Conservation (phyloP, 1,139 yeast genomes). For the Ogataea hybrid region DNA sequence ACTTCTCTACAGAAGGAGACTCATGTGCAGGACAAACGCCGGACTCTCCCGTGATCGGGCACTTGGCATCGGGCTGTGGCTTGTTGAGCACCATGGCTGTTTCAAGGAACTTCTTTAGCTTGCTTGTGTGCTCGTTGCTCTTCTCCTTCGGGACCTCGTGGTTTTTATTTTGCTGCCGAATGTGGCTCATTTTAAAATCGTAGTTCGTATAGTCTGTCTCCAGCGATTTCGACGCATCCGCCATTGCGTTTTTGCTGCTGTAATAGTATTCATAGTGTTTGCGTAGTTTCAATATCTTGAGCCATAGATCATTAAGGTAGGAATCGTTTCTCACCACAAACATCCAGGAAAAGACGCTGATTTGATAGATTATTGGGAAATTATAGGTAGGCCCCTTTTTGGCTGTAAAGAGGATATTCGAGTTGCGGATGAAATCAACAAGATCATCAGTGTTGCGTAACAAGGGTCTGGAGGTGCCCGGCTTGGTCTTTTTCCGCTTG, state of each 20-base stretch:
- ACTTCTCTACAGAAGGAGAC: slow-evolving; percentile 1
- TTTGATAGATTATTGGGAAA: slow-evolving; percentile 46
- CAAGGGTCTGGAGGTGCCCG: slow-evolving; percentile 11
- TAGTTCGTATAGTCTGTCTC: slow-evolving; percentile 31
- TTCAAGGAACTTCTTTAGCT: slow-evolving; percentile 31
- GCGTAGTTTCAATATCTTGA: slow-evolving; percentile 47
- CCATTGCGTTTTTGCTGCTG: slow-evolving; percentile 28
- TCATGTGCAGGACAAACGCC: slow-evolving; percentile 25
- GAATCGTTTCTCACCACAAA: slow-evolving; percentile 53
- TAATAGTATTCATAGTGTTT: slow-evolving; percentile 40
- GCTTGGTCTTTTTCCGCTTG: slow-evolving; percentile 11
- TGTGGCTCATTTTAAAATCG: slow-evolving; percentile 26
- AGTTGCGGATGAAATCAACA: slow-evolving; percentile 44
- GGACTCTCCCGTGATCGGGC: slow-evolving; percentile 16
- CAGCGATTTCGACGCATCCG: slow-evolving; percentile 27
- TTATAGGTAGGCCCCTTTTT: slow-evolving; percentile 37
- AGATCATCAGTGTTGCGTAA: slow-evolving; percentile 24
- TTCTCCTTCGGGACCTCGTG: slow-evolving; percentile 23
- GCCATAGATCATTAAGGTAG: slow-evolving; percentile 48
- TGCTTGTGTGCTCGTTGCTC: slow-evolving; percentile 30
- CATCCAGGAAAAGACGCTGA: slow-evolving; percentile 49
- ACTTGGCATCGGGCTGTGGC: slow-evolving; percentile 6
- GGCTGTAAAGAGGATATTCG: slow-evolving; percentile 49
- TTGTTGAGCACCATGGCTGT: slow-evolving; percentile 20
- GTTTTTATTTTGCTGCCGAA: slow-evolving; percentile 18